These are phyloP conservation scores for Musa beccarii DNA, from an alignment of 176 grass and related monocot genomes.

Conservation along the genomic window DNA sequence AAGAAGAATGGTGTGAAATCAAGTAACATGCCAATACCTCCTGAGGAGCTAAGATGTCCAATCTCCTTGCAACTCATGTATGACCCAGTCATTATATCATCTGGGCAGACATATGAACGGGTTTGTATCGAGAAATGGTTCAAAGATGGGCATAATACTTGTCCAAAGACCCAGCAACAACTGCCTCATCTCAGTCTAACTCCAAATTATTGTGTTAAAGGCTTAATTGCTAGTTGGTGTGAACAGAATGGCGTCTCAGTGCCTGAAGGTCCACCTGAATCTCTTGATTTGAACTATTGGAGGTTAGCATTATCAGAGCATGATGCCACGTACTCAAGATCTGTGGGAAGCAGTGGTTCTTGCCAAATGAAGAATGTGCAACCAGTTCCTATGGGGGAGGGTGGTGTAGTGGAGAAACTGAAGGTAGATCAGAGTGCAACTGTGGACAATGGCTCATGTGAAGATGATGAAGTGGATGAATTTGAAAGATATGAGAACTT, in stretches of 20 bases:
- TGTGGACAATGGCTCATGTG: constrained; percentile 5
- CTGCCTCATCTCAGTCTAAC: constrained; percentile 50
- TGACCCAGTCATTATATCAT: constrained; percentile 68
- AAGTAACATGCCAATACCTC: constrained; percentile 60
- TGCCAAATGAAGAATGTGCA: constrained; percentile 6
- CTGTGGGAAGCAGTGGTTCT: constrained; percentile 9
- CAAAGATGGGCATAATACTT: constrained; percentile 47
- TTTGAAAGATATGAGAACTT: constrained; percentile 37
- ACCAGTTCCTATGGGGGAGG: constrained; percentile 15
- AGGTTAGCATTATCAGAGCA: constrained; percentile 32
- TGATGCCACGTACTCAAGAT: constrained; percentile 17
- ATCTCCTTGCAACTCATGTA: constrained; percentile 89
- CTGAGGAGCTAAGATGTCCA: constrained; percentile 76
- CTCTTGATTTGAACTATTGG: constrained; percentile 58
- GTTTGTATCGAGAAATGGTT: constrained; percentile 94
- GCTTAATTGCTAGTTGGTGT: constrained; percentile 74
- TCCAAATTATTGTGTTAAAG: constrained; percentile 79
- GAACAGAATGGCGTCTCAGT: constrained; percentile 54
- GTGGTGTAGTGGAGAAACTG: neutral
- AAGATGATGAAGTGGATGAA: constrained; percentile 18
- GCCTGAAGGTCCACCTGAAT: constrained; percentile 54
- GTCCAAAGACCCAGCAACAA: constrained; percentile 72
- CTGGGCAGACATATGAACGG: constrained; percentile 86
- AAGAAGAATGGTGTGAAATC: constrained; percentile 47
- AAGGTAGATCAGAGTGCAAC: neutral